Percentiles rank a stretch among this genome's conserved stretches.
These are phyloP conservation scores for Annulohypoxylon truncatum DNA, from an alignment of 2,329 filamentous ascomycete species.

Conservation along the genomic window DNA sequence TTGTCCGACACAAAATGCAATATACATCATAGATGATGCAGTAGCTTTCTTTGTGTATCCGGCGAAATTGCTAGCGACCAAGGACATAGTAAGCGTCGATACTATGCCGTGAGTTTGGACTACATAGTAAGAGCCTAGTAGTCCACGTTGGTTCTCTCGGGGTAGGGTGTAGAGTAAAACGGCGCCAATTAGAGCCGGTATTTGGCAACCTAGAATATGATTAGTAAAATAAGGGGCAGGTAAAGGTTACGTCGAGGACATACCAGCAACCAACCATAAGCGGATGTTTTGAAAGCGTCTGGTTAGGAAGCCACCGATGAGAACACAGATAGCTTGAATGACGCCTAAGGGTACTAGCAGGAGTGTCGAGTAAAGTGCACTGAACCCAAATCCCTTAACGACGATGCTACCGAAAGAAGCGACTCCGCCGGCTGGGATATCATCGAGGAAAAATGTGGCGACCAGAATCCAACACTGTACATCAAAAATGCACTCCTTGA, in stretches of 20 bases:
- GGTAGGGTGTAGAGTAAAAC: constrained; percentile 42
- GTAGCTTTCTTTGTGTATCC: constrained; percentile 40
- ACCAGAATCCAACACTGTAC: constrained; percentile 71
- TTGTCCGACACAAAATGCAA: constrained; percentile 38
- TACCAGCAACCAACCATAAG: constrained; percentile 35
- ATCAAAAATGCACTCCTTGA: constrained; percentile 61
- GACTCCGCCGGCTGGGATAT: constrained; percentile 36
- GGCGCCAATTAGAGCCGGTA: constrained; percentile 39
- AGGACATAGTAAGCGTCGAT: constrained; percentile 31
- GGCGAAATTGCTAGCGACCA: constrained; percentile 34
- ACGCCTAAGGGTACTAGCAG: constrained; percentile 46
- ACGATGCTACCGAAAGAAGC: constrained; percentile 45
- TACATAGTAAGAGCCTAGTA: constrained; percentile 33
- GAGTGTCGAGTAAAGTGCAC: constrained; percentile 43
- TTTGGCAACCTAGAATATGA: constrained; percentile 26
- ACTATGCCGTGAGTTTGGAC: constrained; percentile 42
- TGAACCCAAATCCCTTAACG: constrained; percentile 50
- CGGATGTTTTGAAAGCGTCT: constrained; percentile 42
- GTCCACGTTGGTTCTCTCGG: constrained; percentile 32
- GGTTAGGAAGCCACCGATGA: constrained; percentile 45
- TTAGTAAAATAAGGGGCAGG: constrained; percentile 4
- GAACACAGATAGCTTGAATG: constrained; percentile 46
- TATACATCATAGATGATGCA: constrained; percentile 38
- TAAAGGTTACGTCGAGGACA: background rate
- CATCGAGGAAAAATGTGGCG: constrained; percentile 58